phyloP scores from a whole-genome alignment of 2,329 filamentous ascomycete genomes.

The Fusarium xylarioides region DNA sequence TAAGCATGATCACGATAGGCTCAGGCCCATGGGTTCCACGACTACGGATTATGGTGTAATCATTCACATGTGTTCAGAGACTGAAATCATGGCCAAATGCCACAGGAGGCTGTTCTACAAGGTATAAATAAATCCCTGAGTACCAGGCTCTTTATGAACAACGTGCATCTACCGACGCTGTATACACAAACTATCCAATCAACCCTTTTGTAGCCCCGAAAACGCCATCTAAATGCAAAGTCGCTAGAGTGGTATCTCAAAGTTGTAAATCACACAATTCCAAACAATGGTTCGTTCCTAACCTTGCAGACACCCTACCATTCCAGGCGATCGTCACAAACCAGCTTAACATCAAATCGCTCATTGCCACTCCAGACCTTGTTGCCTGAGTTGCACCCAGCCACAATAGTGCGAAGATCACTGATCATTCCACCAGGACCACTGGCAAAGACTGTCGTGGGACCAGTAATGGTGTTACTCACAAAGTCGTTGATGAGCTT shows the following conservation, averaged over 20 bases:
- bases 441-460: conserved; percentile 67
- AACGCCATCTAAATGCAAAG: conserved; percentile 25
- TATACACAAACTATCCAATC: neutral
- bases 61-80: conserved; percentile 1
- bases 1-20: conserved; percentile 10
- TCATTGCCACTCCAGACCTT: conserved; percentile 68
- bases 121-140: neutral
- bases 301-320: conserved; percentile 45
- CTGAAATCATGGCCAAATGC: neutral
- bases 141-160: neutral
- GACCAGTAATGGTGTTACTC: conserved; percentile 54
- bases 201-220: neutral
- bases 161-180: neutral
- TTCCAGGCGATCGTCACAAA: conserved; percentile 69
- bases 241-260: conserved; percentile 38
- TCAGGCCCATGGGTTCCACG: conserved; percentile 13
- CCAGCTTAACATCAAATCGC: conserved; percentile 63
- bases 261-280: conserved; percentile 13
- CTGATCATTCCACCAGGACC: conserved; percentile 68
- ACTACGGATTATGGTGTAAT: neutral
- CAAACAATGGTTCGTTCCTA: neutral
- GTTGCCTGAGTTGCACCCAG: conserved; percentile 59
- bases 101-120: neutral
- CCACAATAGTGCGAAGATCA: conserved; percentile 65
- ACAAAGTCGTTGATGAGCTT: conserved; percentile 60